Percentiles rank a stretch among this genome's conserved stretches.
phyloP scores from a whole-genome alignment of 2,329 filamentous ascomycete genomes.

The Nemania serpens region DNA sequence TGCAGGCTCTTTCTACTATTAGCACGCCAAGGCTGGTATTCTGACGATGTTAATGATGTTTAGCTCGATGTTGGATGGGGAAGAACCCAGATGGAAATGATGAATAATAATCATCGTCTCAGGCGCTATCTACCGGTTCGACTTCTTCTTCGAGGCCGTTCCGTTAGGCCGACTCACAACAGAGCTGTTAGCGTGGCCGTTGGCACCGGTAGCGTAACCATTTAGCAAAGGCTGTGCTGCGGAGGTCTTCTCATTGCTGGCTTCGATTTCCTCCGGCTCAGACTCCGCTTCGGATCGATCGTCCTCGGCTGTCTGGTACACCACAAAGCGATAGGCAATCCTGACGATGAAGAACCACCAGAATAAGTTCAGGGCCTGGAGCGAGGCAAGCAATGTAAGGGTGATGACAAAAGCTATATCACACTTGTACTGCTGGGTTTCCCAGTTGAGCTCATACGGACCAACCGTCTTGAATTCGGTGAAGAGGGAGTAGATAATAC shows the following conservation, averaged over 20 bases:
- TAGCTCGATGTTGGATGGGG: too few species aligned
- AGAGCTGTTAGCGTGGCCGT: constrained; percentile 35
- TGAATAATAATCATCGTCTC: constrained; percentile 9
- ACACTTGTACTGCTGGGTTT: constrained; percentile 77
- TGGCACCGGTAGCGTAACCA: constrained; percentile 33
- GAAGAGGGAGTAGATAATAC: constrained; percentile 75
- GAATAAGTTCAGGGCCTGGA: constrained; percentile 79
- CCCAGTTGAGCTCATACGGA: constrained; percentile 78
- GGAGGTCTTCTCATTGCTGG: constrained; percentile 27
- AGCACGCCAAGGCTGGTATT: constrained; percentile 2
- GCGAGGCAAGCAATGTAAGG: constrained; percentile 62
- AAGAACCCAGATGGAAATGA: too few species aligned
- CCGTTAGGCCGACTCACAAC: constrained; percentile 32
- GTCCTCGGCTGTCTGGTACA: constrained; percentile 65
- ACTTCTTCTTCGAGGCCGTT: constrained; percentile 34
- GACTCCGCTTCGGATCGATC: constrained; percentile 73
- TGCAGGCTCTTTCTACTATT: background rate
- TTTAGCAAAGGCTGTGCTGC: constrained; percentile 34
- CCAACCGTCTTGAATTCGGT: constrained; percentile 77
- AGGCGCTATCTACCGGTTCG: constrained; percentile 28
- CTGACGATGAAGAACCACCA: constrained; percentile 80
- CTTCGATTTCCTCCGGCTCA: constrained; percentile 53
- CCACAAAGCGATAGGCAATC: constrained; percentile 73
- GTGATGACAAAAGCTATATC: constrained; percentile 71
- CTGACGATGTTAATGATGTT: constrained; percentile 9